A percentile compares a stretch with the other conserved stretches of the same genome.
Evolutionary conservation across 345 rosid genomes (phyloP).

Genomic region (Erodium maritimum): DNA sequence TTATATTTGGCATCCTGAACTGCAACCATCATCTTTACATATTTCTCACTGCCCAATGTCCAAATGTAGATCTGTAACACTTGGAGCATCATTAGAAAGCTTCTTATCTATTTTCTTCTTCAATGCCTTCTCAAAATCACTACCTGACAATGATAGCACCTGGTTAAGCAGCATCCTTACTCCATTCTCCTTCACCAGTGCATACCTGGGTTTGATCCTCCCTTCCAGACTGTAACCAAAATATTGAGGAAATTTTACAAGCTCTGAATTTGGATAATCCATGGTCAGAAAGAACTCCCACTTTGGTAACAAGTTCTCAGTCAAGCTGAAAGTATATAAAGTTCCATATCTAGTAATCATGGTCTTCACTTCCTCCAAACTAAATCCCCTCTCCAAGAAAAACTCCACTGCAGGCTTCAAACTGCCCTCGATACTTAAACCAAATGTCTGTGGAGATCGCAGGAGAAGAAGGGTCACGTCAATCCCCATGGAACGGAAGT

Average conservation of each 20-base stretch:
- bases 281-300: slow-evolving; percentile 87
- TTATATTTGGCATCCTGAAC: background rate
- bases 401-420: slow-evolving; percentile 73
- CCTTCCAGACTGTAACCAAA: slow-evolving; percentile 77
- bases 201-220: slow-evolving; percentile 78
- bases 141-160: slow-evolving; percentile 46
- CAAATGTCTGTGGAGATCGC: slow-evolving; percentile 70
- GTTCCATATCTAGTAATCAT: slow-evolving; percentile 77
- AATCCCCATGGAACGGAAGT: slow-evolving; percentile 51
- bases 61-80: slow-evolving; percentile 1
- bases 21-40: background rate
- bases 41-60: background rate
- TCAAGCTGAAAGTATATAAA: slow-evolving; percentile 67
- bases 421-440: slow-evolving; percentile 66
- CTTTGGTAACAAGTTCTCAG: slow-evolving; percentile 56
- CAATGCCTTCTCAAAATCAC: slow-evolving; percentile 45
- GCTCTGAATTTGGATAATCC: slow-evolving; percentile 68
- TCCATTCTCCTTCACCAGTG: slow-evolving; percentile 47
- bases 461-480: slow-evolving; percentile 51
- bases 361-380: slow-evolving; percentile 42
- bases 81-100: slow-evolving; percentile 9
- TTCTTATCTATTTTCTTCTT: slow-evolving; percentile 49
- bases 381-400: slow-evolving; percentile 57
- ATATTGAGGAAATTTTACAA: slow-evolving; percentile 78
- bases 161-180: slow-evolving; percentile 62